Base-by-base conservation (phyloP, 257 asterid genomes). In the Solanum ossicruentum region DNA sequence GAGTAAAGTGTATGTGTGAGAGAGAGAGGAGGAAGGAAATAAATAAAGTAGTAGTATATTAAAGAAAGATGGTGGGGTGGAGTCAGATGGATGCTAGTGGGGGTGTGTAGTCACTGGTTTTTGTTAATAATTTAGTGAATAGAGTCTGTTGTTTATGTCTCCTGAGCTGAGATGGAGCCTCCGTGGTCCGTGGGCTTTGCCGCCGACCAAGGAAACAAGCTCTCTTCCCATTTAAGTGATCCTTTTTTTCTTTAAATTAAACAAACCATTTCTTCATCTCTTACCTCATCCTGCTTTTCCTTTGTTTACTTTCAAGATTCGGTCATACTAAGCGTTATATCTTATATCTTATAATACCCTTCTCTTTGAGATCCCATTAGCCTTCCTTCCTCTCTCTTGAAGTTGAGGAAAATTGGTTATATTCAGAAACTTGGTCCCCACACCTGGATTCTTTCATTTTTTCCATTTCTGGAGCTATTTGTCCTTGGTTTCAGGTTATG, bases 111-210 rank as follows among this genome's bases (percentile, higher is more conserved):
- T 67, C 39, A 88, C 88, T 89, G 90, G 87, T 91, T 90, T 88
- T 87, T 87, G 87, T 84, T 91, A 94, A 90, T 94, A 91, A 85
- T 91, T 92, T 88, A 96, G 94, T 90, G 93, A 89, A 90, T 65
- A 86, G 90, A 89, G 85, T 83, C 90, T 89, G 95, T 88, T 88
- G 90, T 86, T 89, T 49, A 86, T 93, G 97, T 96, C 97, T 89
- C 97, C 98, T 91, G 83, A 80, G 96, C 94, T 94, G 94, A 91
- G 94, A 88, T 86, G 94, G 92, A 88, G 81, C 49, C 82, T 87
- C 98, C 98, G 97, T 89, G 88, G 91, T 92, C 93, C 87, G 91
- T 91, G 99, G 97, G 89, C 95, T 91, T 91, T 95, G 99, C 98
- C 92, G 88, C 91, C 95, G 92, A 89, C 93, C 94, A 91, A 93